A percentile compares a stretch with the other conserved stretches of the same genome.
These are phyloP conservation scores for Dicorynia guianensis DNA, from an alignment of 306 rosid genomes.

Conservation along the genomic window DNA sequence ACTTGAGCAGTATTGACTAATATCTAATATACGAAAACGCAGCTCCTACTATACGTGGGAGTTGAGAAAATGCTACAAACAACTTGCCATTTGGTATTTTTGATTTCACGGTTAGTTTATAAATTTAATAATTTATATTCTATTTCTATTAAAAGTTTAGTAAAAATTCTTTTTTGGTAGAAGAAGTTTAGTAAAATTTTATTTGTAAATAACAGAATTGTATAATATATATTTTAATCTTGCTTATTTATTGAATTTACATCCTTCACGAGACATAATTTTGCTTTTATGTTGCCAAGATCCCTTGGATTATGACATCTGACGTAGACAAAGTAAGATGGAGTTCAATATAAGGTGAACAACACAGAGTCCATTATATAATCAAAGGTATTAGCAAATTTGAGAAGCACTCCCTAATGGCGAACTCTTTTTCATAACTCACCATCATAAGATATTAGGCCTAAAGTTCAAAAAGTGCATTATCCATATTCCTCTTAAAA, in stretches of 20 bases:
- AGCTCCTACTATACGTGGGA: no score
- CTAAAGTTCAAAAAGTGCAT: neutral
- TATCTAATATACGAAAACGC: no score
- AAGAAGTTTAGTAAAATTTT: no score
- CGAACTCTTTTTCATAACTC: neutral
- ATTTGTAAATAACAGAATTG: no score
- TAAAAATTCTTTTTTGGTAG: no score
- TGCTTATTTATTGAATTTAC: neutral
- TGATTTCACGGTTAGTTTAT: no score
- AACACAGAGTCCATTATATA: neutral
- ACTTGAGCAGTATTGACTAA: neutral
- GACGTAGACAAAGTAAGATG: neutral
- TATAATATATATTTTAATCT: no score
- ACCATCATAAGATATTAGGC: no score
- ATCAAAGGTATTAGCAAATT: neutral
- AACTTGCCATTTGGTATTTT: no score
- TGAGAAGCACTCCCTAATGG: conserved; percentile 10
- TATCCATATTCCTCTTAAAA: neutral
- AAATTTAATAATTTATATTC: no score
- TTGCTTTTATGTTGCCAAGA: neutral
- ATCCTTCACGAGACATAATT: neutral
- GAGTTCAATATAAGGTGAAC: neutral
- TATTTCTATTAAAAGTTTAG: no score
- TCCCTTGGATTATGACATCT: conserved; percentile 9
- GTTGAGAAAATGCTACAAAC: no score